Conservation (phyloP, 371 early-diverging fungal genomes). For the Mortierella sp. region DNA sequence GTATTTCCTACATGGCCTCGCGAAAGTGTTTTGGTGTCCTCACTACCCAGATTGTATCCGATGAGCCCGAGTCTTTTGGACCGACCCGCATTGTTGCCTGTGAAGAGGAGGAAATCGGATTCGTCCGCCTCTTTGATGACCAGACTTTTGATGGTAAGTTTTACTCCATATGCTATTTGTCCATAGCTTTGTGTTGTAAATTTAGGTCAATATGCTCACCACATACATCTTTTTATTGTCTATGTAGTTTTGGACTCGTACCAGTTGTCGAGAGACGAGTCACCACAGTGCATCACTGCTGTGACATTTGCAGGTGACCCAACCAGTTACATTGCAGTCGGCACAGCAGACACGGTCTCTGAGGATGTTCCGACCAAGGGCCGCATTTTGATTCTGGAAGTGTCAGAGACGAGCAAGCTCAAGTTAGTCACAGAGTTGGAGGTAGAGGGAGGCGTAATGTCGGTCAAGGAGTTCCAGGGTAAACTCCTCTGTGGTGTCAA, state of each 20-base stretch:
- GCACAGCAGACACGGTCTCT: conserved; percentile 70
- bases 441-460: conserved; percentile 72
- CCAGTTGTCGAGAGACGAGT: conserved; percentile 58
- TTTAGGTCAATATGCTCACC: background rate
- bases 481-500: conserved; percentile 72
- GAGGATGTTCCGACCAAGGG: conserved; percentile 76
- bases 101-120: conserved; percentile 64
- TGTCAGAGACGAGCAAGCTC: conserved; percentile 55
- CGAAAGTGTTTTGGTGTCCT: conserved; percentile 73
- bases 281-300: conserved; percentile 49
- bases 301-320: conserved; percentile 40
- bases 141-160: conserved; percentile 78
- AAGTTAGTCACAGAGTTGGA: conserved; percentile 57
- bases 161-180: background rate
- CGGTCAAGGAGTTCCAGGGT: conserved; percentile 64
- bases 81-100: conserved; percentile 48
- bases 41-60: conserved; percentile 25
- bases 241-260: conserved; percentile 58
- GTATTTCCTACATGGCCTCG: conserved; percentile 75
- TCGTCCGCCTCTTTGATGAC: conserved; percentile 80
- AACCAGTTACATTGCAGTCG: conserved; percentile 66
- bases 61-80: conserved; percentile 55
- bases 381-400: conserved; percentile 69
- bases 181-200: background rate
- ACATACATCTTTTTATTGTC: background rate